Percentiles rank a stretch among this genome's conserved stretches.
Evolutionary conservation across 768 basidiomycete genomes (phyloP).

Genomic region (Neoboletus brunneissimus): DNA sequence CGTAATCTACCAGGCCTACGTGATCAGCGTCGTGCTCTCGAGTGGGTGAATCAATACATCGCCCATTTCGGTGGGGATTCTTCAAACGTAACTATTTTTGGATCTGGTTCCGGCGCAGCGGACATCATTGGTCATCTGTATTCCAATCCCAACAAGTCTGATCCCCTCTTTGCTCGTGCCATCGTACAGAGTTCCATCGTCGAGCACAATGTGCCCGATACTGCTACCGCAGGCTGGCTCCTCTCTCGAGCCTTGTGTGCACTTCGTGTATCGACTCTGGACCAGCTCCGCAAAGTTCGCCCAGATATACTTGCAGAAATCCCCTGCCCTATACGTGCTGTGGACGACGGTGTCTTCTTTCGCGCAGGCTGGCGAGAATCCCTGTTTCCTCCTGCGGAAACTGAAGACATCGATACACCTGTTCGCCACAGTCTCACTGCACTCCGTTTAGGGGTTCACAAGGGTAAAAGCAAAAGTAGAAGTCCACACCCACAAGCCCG

Average conservation of each 20-base stretch:
- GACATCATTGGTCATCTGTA: slow-evolving; percentile 63
- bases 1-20: slow-evolving; percentile 45
- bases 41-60: slow-evolving; percentile 63
- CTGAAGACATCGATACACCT: slow-evolving; percentile 17
- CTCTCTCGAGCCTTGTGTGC: slow-evolving; percentile 61
- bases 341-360: slow-evolving; percentile 73
- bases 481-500: slow-evolving; percentile 29
- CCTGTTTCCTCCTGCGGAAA: slow-evolving; percentile 33
- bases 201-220: slow-evolving; percentile 59
- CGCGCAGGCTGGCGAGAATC: slow-evolving; percentile 54
- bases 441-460: slow-evolving; percentile 27
- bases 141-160: slow-evolving; percentile 56
- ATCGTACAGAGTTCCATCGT: slow-evolving; percentile 72
- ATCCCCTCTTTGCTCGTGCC: slow-evolving; percentile 67
- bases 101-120: slow-evolving; percentile 42
- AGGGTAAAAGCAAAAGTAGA: slow-evolving; percentile 23
- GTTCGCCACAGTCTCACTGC: slow-evolving; percentile 17
- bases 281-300: slow-evolving; percentile 59
- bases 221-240: slow-evolving; percentile 61
- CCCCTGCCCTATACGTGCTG: slow-evolving; percentile 49
- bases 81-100: slow-evolving; percentile 41
- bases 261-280: slow-evolving; percentile 51
- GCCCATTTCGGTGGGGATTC: slow-evolving; percentile 67
- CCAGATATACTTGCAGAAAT: slow-evolving; percentile 55
- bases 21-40: slow-evolving; percentile 61